These are phyloP conservation scores for Fusarium dlaminii DNA, from an alignment of 2,329 filamentous ascomycete species.

Conservation along the genomic window DNA sequence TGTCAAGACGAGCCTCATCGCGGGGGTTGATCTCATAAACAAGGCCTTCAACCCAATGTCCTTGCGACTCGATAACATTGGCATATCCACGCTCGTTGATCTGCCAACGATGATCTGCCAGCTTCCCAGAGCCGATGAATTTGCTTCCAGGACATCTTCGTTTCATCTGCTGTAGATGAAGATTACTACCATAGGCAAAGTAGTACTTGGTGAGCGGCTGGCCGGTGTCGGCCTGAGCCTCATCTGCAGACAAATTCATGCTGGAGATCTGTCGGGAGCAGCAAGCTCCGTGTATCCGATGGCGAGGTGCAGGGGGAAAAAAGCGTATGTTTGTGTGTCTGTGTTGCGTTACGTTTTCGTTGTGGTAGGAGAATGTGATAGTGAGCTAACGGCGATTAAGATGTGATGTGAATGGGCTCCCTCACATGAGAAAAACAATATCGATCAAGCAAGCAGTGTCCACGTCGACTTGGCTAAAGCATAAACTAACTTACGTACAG, in stretches of 20 bases:
- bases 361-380: conserved; percentile 16
- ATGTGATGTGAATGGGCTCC: conserved; percentile 36
- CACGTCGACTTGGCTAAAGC: conserved; percentile 25
- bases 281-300: conserved; percentile 38
- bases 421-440: conserved; percentile 30
- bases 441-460: conserved; percentile 12
- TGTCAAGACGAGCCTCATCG: conserved; percentile 53
- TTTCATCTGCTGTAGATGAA: conserved; percentile 57
- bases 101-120: conserved; percentile 55
- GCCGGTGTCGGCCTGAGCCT: conserved; percentile 24
- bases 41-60: conserved; percentile 52
- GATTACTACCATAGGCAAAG: conserved; percentile 60
- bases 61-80: conserved; percentile 51
- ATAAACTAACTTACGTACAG: conserved; percentile 23
- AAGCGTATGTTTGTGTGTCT: background rate
- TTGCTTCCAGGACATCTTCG: conserved; percentile 53
- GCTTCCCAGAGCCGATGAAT: conserved; percentile 51
- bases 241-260: conserved; percentile 37
- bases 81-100: conserved; percentile 60
- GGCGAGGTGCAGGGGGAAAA: conserved; percentile 5
- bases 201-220: conserved; percentile 49
- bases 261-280: conserved; percentile 35
- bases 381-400: conserved; percentile 36
- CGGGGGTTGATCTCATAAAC: conserved; percentile 51
- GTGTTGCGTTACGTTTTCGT: conserved; percentile 19